These are phyloP conservation scores for Zygosaccharomyces kombuchaensis DNA, from an alignment of 805 yeast genomes.

Conservation along the genomic window DNA sequence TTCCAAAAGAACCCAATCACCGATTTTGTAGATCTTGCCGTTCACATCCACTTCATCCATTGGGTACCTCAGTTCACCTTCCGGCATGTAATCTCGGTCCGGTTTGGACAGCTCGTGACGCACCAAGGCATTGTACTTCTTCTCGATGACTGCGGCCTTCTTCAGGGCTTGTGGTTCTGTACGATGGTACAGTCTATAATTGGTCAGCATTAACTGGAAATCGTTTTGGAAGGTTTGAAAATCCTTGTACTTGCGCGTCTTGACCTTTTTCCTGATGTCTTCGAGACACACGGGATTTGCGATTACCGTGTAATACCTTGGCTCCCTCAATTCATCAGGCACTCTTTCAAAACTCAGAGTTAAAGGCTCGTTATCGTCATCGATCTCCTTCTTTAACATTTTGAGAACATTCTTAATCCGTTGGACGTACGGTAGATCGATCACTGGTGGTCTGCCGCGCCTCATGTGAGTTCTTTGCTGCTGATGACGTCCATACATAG, in stretches of 20 bases:
- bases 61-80: constrained; percentile 68
- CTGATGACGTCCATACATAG: constrained; percentile 19
- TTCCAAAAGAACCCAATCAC: constrained; percentile 89
- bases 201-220: constrained; percentile 66
- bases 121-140: constrained; percentile 50
- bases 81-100: constrained; percentile 66
- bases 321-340: constrained; percentile 57
- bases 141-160: constrained; percentile 62
- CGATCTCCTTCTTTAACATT: constrained; percentile 68
- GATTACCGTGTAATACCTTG: constrained; percentile 46
- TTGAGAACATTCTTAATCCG: constrained; percentile 84
- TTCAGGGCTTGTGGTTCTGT: constrained; percentile 53
- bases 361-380: constrained; percentile 46
- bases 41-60: constrained; percentile 68
- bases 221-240: constrained; percentile 77
- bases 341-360: constrained; percentile 72
- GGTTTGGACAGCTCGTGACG: constrained; percentile 75
- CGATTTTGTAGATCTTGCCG: constrained; percentile 74
- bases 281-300: constrained; percentile 61
- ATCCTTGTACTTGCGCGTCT: constrained; percentile 72
- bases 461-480: constrained; percentile 30
- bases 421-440: constrained; percentile 60
- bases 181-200: constrained; percentile 63
- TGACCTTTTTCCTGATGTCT: constrained; percentile 75
- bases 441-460: constrained; percentile 36